Conservation (phyloP, 169 alveolate genomes). For the Amoebophrya sp. region DNA sequence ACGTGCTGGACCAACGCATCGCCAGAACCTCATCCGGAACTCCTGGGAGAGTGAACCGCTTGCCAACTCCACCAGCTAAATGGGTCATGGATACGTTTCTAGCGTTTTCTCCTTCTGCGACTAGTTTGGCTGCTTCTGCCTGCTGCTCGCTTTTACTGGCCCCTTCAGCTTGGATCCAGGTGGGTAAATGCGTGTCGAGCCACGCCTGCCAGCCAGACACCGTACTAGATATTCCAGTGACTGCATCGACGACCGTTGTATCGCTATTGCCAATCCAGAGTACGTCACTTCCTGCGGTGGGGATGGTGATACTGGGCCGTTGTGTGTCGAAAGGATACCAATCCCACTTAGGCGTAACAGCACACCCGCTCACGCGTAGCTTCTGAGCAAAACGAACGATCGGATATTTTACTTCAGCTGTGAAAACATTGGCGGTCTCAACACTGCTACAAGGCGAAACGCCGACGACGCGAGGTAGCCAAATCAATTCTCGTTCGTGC, state of each 20-base stretch:
- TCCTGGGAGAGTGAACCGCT: no score
- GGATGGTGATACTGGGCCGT: background rate
- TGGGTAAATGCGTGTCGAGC: background rate
- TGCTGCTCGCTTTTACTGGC: background rate
- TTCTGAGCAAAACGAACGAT: background rate
- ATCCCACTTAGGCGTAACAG: background rate
- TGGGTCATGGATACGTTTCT: no score
- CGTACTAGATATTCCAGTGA: no score
- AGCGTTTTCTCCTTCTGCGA: no score
- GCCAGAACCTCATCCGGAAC: no score
- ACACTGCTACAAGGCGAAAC: background rate
- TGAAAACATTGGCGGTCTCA: background rate
- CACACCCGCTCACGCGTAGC: background rate
- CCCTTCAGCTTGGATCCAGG: background rate
- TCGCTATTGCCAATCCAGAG: no score
- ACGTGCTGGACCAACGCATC: no score
- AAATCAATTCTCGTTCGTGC: no score
- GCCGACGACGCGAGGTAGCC: background rate
- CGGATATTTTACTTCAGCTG: background rate
- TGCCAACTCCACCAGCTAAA: no score
- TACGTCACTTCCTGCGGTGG: background rate
- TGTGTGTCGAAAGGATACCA: background rate
- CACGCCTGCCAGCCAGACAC: background rate
- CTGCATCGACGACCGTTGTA: no score
- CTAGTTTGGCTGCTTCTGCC: no score